Conservation (phyloP, 164 flowering plant genomes). For the Magnolia officinalis region DNA sequence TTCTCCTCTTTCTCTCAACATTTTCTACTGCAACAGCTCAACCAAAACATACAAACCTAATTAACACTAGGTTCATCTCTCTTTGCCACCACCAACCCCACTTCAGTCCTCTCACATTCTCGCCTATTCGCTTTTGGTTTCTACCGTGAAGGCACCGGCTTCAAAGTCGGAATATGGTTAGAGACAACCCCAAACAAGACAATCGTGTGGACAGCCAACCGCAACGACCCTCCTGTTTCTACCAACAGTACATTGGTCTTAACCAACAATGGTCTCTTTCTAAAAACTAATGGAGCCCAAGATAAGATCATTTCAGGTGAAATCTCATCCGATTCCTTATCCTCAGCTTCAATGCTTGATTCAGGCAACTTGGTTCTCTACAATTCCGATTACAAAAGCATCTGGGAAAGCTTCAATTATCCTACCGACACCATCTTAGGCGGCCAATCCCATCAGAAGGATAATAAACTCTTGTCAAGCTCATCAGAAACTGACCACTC, state of each 20-base stretch:
- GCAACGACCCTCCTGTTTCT: too few species aligned
- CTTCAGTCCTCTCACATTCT: too few species aligned
- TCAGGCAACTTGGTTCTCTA: constrained; percentile 36
- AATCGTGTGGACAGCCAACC: too few species aligned
- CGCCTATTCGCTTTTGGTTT: too few species aligned
- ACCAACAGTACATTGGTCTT: too few species aligned
- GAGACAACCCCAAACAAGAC: too few species aligned
- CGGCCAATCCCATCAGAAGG: background rate
- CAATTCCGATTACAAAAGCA: background rate
- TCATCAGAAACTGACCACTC: background rate
- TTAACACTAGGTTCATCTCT: too few species aligned
- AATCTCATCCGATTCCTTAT: background rate
- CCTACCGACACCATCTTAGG: constrained; percentile 7
- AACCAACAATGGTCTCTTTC: background rate
- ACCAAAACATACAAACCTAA: constrained; percentile 9
- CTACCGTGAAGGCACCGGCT: too few species aligned
- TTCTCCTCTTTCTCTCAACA: background rate
- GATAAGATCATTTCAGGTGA: background rate
- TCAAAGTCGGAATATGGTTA: too few species aligned
- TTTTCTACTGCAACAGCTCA: constrained; percentile 9
- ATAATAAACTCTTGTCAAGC: background rate
- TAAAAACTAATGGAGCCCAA: background rate
- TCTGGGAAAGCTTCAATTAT: constrained; percentile 5
- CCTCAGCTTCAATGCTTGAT: constrained; percentile 37
- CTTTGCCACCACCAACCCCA: too few species aligned